phyloP scores from a whole-genome alignment of 192 early-diverging fungal genomes.

The Pecoramyces ruminantium region DNA sequence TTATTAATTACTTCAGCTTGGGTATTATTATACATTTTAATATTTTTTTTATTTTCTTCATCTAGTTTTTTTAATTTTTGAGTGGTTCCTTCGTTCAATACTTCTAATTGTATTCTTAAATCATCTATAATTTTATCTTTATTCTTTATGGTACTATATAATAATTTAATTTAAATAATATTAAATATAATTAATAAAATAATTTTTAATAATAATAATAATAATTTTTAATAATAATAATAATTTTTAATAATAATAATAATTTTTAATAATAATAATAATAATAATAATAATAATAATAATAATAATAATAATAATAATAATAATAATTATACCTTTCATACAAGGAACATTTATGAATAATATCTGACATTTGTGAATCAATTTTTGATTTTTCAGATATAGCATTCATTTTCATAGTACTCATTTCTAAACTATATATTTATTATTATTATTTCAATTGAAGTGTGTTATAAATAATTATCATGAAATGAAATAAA shows the following conservation, averaged over 20 bases:
- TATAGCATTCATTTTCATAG: neutral
- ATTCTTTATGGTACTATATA: neutral
- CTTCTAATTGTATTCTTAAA: neutral
- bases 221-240: too few relatives aligned
- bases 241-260: too few relatives aligned
- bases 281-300: too few relatives aligned
- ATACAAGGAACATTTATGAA: neutral
- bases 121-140: neutral
- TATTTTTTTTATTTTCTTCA: neutral
- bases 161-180: neutral
- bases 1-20: neutral
- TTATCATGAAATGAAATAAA: too few relatives aligned
- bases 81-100: neutral
- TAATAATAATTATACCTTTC: neutral
- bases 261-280: too few relatives aligned
- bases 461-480: too few relatives aligned
- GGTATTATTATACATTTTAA: neutral
- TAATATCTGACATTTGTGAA: neutral
- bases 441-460: too few relatives aligned
- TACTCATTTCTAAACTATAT: neutral
- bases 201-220: too few relatives aligned
- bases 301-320: too few relatives aligned
- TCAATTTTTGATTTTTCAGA: neutral
- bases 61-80: neutral
- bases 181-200: too few relatives aligned